phyloP scores from a whole-genome alignment of 176 grass and related monocot genomes.

The Tuctoria greenei region DNA sequence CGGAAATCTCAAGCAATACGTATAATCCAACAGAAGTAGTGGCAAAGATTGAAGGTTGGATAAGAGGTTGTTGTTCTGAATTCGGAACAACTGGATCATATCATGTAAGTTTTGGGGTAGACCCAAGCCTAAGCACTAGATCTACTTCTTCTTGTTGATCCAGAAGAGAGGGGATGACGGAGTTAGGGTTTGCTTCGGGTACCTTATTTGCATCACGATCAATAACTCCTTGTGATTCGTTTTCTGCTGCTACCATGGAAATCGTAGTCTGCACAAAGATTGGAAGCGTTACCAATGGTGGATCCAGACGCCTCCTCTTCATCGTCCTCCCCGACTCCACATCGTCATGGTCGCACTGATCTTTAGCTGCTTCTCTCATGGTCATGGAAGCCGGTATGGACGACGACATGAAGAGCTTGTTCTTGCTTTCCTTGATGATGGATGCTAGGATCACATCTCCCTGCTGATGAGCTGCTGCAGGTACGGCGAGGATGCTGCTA shows the following conservation, averaged over 20 bases:
- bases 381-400: too few species aligned
- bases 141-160: conserved; percentile 50
- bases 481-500: not conserved
- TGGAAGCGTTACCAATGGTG: not conserved
- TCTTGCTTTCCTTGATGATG: conserved; percentile 39
- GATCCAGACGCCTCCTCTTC: conserved; percentile 50
- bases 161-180: not conserved
- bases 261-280: conserved; percentile 24
- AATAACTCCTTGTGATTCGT: not conserved
- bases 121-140: conserved; percentile 76
- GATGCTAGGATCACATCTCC: conserved; percentile 15
- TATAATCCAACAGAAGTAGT: not conserved
- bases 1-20: not conserved
- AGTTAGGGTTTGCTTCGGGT: conserved; percentile 48
- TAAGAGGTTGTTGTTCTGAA: not conserved
- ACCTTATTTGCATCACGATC: conserved; percentile 34
- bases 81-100: not conserved
- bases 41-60: too few species aligned
- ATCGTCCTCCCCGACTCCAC: not conserved
- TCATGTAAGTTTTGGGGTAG: conserved; percentile 48
- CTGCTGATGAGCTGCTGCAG: not conserved
- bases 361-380: conserved; percentile 17
- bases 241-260: not conserved
- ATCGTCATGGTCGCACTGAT: conserved; percentile 3
- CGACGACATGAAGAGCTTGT: conserved; percentile 11